Base-by-base conservation (phyloP, 371 early-diverging fungal genomes). In the Coemansia sp. region DNA sequence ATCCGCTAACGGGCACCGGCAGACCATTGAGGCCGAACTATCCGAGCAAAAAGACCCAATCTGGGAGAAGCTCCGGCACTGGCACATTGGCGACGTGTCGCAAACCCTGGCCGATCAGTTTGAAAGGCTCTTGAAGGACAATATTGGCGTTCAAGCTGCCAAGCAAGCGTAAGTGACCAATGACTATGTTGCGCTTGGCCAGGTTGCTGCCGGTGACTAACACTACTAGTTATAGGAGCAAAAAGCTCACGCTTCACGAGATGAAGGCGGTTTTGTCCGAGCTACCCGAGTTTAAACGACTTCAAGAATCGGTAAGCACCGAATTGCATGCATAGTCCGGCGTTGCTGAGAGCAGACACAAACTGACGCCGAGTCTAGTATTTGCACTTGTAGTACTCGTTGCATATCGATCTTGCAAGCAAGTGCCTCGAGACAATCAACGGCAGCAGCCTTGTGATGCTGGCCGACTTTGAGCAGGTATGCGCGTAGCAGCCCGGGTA, bases 261-360 rank as follows among this genome's bases (percentile, higher is more conserved):
- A 89, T 98, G 91, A 91, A 91, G 62, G 90, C 90, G 16, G 92
- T 91, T 26, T 83, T 98, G 38, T 86, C 89, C 6, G 86, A 92
- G 31, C 72, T 99, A 33, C 98, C 97, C 4, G 92, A 97, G 72
- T 97, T 90, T 74, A 94, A 94, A 75, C 93, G 94, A 58, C 84
- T 93, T 82, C 94, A 95, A 71, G 81, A 85, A 33, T 77, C 90
- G 63, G 76, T 66, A 75, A 63, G 72, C n/a, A 36, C 20, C 8
- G n/a, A 33, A 26, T 11, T 8, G 14, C 5, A 9, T 55, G 5
- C 4, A 34, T 6, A 16, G 14, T 9, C 6, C 8, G 5, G n/a
- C 33, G n/a, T 33, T 53, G 4, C 16, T 16, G 36, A 35, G 8
- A n/a, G 20, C 16, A 6, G 16, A 7, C 14, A 45, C 45, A 16